These are phyloP conservation scores for Isoetes taiwanensis DNA, from an alignment of 75 land plant genomes.

Conservation along the genomic window DNA sequence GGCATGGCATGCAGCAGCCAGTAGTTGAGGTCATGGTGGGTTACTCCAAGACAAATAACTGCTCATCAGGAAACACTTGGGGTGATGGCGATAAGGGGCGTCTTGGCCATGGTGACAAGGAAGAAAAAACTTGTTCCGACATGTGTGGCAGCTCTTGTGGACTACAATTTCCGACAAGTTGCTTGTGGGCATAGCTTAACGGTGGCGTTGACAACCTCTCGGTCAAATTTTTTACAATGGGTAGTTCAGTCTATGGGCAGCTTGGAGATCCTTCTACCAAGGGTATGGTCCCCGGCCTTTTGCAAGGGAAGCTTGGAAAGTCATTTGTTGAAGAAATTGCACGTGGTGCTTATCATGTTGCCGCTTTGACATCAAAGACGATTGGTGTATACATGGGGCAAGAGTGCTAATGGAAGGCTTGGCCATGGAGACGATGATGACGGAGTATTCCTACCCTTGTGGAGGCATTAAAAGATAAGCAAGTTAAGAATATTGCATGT, in stretches of 20 bases:
- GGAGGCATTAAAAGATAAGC: constrained; percentile 77
- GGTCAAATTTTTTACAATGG: constrained; percentile 21
- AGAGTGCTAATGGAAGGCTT: constrained; percentile 75
- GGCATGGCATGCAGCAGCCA: constrained; percentile 60
- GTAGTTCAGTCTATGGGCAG: not conserved
- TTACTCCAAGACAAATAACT: constrained; percentile 27
- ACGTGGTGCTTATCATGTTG: constrained; percentile 56
- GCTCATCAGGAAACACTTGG: constrained; percentile 53
- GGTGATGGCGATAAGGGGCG: constrained; percentile 65
- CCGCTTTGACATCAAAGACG: constrained; percentile 45
- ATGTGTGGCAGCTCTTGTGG: constrained; percentile 50
- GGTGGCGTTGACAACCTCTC: constrained; percentile 39
- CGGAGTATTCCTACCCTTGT: constrained; percentile 43
- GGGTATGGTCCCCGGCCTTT: not conserved
- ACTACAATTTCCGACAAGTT: constrained; percentile 40
- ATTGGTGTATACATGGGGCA: constrained; percentile 96
- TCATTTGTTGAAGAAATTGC: constrained; percentile 77
- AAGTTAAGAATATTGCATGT: constrained; percentile 73
- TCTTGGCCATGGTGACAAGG: constrained; percentile 59
- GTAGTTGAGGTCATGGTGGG: constrained; percentile 48
- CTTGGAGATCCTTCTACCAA: not conserved
- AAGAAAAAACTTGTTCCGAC: constrained; percentile 46
- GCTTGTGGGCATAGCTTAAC: constrained; percentile 61
- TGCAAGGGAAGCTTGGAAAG: too few species aligned
- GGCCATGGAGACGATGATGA: constrained; percentile 76